A percentile compares a stretch with the other conserved stretches of the same genome.
These are phyloP conservation scores for Thalassiosira livingstoniorum DNA, from an alignment of 352 stramenopile species.

Conservation along the genomic window DNA sequence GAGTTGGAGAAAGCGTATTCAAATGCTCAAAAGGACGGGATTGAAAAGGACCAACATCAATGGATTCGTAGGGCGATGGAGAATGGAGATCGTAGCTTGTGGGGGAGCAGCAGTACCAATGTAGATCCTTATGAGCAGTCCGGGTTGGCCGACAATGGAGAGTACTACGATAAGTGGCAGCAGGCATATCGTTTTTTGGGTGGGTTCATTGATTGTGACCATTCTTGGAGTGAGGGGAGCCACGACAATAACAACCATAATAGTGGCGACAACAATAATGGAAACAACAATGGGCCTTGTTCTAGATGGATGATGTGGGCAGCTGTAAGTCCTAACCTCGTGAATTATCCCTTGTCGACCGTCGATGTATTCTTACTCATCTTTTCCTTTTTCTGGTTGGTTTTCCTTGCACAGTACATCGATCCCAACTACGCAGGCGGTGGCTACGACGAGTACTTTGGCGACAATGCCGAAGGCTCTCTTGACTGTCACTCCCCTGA, in stretches of 20 bases:
- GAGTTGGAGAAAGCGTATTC: not conserved
- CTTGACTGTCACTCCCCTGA: slow-evolving; percentile 80
- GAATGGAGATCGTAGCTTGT: not conserved
- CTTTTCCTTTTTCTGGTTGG: slow-evolving; percentile 5
- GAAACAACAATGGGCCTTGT: slow-evolving; percentile 55
- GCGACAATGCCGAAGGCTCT: slow-evolving; percentile 50
- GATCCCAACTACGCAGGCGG: slow-evolving; percentile 80
- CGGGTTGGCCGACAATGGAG: slow-evolving; percentile 42
- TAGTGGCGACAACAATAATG: slow-evolving; percentile 22
- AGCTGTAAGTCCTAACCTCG: slow-evolving; percentile 60
- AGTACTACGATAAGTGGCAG: slow-evolving; percentile 81
- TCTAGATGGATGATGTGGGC: slow-evolving; percentile 82
- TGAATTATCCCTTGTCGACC: not conserved
- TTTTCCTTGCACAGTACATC: slow-evolving; percentile 66
- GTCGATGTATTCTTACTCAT: not conserved
- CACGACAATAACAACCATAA: slow-evolving; percentile 47
- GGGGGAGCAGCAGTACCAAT: not conserved
- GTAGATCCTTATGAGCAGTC: not conserved
- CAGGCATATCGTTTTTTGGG: slow-evolving; percentile 81
- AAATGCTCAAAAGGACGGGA: not conserved
- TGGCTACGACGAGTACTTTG: slow-evolving; percentile 63
- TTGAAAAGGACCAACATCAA: not conserved
- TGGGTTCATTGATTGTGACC: slow-evolving; percentile 78
- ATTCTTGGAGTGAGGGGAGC: slow-evolving; percentile 31
- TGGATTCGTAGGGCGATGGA: not conserved